Base-by-base conservation (phyloP, 306 rosid species). In the Ochetophila trinervis region DNA sequence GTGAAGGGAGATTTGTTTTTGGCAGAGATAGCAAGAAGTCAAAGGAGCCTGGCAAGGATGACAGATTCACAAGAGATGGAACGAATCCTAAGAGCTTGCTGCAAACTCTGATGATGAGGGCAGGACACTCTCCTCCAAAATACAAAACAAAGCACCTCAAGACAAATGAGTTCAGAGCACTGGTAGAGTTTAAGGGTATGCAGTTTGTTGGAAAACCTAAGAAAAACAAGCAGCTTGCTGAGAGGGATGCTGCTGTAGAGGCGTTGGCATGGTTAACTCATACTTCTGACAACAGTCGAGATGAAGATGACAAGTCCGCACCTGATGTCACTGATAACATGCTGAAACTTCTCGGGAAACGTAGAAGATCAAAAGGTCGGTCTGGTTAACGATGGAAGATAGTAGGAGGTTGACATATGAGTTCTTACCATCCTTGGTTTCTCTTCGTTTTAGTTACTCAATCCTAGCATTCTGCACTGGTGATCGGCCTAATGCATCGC, bases 201-300 rank as follows among this genome's bases (percentile, higher is more conserved):
- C 97, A 93, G 63, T 93, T 93, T 67, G 97, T 93, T 44, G 95
- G 98, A 37, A 93, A 93, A 75, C 97, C 96, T 0, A 89, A 81
- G 86, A 82, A 85, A 79, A 93, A 89, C 82, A 93, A 93, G 78
- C 96, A 89, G 76, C 96, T 89, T 53, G 97, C 98, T 0, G 98
- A 93, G 80, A 87, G 95, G 69, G 97, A 89, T 76, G 96, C 98
- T 64, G 97, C 98, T 53, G 69, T 93, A 68, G 97, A 93, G 78
- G 96, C 98, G 67, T 78, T 93, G 74, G 98, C 96, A 56, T 93
- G 98, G 98, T 75, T 93, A 81, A 93, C 98, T 60, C 98, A 89
- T 67, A 89, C 98, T 59, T 87, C 98, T 10, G 89, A 87, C 42
- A 79, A 84, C 65, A 16, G 36, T 71, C 74, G 68, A 13, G 77